Evolutionary conservation across 768 basidiomycete species (phyloP).

Genomic region (Lactarius indigo): DNA sequence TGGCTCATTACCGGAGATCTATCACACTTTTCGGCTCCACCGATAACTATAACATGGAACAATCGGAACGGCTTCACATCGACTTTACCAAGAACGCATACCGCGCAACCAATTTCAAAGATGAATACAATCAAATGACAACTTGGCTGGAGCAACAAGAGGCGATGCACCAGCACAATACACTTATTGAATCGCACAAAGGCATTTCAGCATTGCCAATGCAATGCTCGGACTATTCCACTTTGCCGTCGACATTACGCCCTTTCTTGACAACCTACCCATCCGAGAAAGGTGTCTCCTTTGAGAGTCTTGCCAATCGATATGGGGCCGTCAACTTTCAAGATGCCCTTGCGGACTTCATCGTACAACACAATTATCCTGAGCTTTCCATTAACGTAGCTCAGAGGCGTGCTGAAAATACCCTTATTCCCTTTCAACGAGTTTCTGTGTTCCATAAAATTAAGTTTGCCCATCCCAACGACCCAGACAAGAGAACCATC

Average conservation of each 20-base stretch:
- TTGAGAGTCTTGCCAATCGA: not conserved
- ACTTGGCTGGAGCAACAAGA: not conserved
- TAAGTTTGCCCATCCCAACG: not conserved
- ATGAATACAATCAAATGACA: not conserved
- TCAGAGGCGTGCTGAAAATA: not conserved
- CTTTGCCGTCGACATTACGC: too few relatives aligned
- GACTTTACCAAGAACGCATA: too few relatives aligned
- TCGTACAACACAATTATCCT: conserved; percentile 27
- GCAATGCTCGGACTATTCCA: too few relatives aligned
- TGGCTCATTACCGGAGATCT: not conserved
- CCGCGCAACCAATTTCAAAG: not conserved
- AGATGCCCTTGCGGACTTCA: conserved; percentile 29
- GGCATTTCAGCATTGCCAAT: too few relatives aligned
- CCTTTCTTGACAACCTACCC: not conserved
- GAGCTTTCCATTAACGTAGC: not conserved
- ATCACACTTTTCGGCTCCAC: not conserved
- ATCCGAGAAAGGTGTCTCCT: not conserved
- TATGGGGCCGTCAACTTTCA: not conserved
- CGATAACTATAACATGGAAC: not conserved
- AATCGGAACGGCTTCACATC: not conserved
- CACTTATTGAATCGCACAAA: not conserved
- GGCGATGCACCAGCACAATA: not conserved
- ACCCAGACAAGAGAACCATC: not conserved
- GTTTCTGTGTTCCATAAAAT: not conserved
- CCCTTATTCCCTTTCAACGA: not conserved